These are phyloP conservation scores for Cystobasidiaceae sp. DNA, from an alignment of 1,284 basidiomycete genomes.

Conservation along the genomic window DNA sequence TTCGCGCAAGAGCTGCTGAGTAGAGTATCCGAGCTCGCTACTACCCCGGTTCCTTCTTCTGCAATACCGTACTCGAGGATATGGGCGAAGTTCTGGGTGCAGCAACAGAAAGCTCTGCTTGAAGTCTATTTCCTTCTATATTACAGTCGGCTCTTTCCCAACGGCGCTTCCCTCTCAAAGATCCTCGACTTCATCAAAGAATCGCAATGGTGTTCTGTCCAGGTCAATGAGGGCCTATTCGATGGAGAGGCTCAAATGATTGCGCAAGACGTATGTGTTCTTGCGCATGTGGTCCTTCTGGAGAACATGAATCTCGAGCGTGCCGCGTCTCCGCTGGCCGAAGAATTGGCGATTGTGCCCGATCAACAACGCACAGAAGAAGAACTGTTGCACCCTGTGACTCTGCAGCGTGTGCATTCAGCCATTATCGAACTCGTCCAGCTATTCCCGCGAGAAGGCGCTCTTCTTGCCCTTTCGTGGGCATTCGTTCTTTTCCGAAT, in stretches of 20 bases:
- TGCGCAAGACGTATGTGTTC: conserved; percentile 60
- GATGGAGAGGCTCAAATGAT: conserved; percentile 67
- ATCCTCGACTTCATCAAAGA: conserved; percentile 62
- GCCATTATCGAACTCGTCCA: conserved; percentile 53
- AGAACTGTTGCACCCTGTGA: conserved; percentile 49
- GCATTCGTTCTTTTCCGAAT: conserved; percentile 58
- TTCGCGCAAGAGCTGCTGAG: conserved; percentile 54
- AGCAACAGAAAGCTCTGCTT: conserved; percentile 70
- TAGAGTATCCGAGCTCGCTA: conserved; percentile 57
- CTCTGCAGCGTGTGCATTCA: conserved; percentile 54
- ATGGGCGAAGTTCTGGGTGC: conserved; percentile 72
- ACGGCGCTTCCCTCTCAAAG: conserved; percentile 57
- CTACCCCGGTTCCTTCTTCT: conserved; percentile 54
- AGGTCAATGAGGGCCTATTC: conserved; percentile 57
- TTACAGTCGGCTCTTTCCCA: conserved; percentile 68
- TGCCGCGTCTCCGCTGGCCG: conserved; percentile 55
- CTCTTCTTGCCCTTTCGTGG: conserved; percentile 69
- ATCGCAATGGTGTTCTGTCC: conserved; percentile 62
- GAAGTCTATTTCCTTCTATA: conserved; percentile 80
- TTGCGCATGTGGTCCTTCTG: conserved; percentile 70
- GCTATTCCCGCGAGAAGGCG: conserved; percentile 57
- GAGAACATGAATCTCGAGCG: conserved; percentile 75
- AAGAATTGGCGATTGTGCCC: conserved; percentile 55
- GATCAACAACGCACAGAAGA: conserved; percentile 49
- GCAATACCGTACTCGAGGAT: conserved; percentile 57